These are phyloP conservation scores for Hemerocallis citrina DNA, from an alignment of 106 monocot genomes.

Conservation along the genomic window DNA sequence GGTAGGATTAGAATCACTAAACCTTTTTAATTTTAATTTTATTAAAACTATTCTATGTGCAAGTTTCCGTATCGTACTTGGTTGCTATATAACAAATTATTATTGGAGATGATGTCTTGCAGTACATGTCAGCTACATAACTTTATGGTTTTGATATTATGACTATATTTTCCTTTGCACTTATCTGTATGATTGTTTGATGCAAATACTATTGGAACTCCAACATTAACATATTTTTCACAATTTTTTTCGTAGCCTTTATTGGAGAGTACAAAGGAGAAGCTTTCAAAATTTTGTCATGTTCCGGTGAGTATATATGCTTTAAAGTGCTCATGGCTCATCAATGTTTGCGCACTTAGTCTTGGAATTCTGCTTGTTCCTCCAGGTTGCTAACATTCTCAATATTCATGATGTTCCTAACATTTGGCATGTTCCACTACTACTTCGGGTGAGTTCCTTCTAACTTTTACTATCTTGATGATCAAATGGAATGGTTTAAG, in stretches of 20 bases:
- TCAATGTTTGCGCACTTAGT: background rate
- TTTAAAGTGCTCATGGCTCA: background rate
- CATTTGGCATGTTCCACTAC: constrained; percentile 66
- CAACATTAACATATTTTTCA: background rate
- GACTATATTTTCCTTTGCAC: too few relatives aligned
- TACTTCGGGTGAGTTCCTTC: constrained; percentile 43
- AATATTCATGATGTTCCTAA: constrained; percentile 84
- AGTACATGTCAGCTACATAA: too few relatives aligned
- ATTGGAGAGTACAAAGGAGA: constrained; percentile 41
- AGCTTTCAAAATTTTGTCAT: constrained; percentile 77
- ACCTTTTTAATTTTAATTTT: too few relatives aligned
- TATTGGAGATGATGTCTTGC: too few relatives aligned
- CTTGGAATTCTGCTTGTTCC: background rate
- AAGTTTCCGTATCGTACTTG: too few relatives aligned
- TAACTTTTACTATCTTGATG: background rate
- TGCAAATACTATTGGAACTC: background rate
- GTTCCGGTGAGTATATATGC: constrained; percentile 45
- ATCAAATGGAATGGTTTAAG: background rate
- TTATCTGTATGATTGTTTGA: background rate
- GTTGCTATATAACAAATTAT: too few relatives aligned
- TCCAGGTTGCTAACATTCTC: constrained; percentile 60
- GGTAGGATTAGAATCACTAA: too few relatives aligned
- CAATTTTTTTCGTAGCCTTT: constrained; percentile 53
- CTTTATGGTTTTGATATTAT: too few relatives aligned
- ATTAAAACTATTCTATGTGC: too few relatives aligned